Conservation (phyloP, 2,329 filamentous ascomycete genomes). For the Fusarium sp. region DNA sequence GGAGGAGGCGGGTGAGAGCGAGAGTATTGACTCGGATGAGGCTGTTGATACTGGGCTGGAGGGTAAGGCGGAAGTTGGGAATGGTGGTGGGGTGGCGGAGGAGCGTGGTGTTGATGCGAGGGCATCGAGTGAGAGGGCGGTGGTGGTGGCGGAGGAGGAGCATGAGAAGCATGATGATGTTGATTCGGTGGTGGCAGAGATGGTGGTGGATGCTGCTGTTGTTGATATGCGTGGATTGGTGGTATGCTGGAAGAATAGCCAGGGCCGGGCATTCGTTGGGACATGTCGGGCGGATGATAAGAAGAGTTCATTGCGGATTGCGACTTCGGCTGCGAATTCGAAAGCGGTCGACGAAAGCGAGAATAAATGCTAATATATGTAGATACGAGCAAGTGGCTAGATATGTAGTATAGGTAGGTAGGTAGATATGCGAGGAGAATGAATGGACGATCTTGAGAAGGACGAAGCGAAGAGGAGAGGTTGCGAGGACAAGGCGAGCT, state of each 20-base stretch:
- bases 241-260: slow-evolving; percentile 42
- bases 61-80: slow-evolving; percentile 38
- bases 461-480: slow-evolving; percentile 14
- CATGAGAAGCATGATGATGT: slow-evolving; percentile 38
- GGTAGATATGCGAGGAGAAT: background rate
- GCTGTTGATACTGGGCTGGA: slow-evolving; percentile 38
- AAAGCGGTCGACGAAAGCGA: background rate
- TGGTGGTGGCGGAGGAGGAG: slow-evolving; percentile 21
- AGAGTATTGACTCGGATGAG: slow-evolving; percentile 40
- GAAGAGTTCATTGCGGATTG: slow-evolving; percentile 46
- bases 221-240: slow-evolving; percentile 38
- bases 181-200: slow-evolving; percentile 35
- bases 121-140: slow-evolving; percentile 39
- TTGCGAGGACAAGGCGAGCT: slow-evolving; percentile 22
- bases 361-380: slow-evolving; percentile 8
- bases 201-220: slow-evolving; percentile 28
- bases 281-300: slow-evolving; percentile 48
- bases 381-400: background rate
- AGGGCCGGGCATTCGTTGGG: slow-evolving; percentile 47
- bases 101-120: slow-evolving; percentile 33
- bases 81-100: slow-evolving; percentile 34
- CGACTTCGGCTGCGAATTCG: background rate
- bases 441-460: slow-evolving; percentile 4
- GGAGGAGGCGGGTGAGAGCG: slow-evolving; percentile 40
- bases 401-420: background rate